Evolutionary conservation across 2,329 filamentous ascomycete genomes (phyloP), one percentile per base, ranked within the genome.

Genomic region (Sporothrix pseudoabietina): DNA sequence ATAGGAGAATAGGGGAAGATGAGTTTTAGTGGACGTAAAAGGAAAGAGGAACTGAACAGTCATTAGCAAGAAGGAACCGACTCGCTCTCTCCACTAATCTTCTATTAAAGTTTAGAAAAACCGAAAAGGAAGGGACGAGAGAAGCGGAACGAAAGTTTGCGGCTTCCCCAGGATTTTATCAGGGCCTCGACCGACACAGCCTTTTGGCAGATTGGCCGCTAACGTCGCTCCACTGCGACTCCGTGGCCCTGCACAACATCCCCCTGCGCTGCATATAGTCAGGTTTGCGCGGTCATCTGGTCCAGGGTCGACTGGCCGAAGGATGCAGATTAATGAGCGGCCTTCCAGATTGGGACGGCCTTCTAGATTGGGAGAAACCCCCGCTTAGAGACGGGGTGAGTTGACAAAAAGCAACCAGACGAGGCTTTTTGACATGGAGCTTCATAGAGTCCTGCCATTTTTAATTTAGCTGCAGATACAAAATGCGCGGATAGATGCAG

Each of bases 281-380:
- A 30, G 63, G 32, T 30, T 39, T 9, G 16, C 6, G 9, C 26
- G 52, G 22, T 52, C 63, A n/a, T 68, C 14, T 65, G 61, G 44
- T 22, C 61, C n/a, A 44, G 61, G 57, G 19, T 61, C 39, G 35
- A 44, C 61, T 44, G 61, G 30, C 55, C 30, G 54, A 59, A 32
- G 12, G 63, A 68, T 35, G 22, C 41, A 44, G 41, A 44, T 44
- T 44, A 6, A 16, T 49, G 44, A 6, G n/a, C 12, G 22, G 19
- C 41, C n/a, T 52, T 49, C 44, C 65, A n/a, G 26, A 44, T 68
- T 68, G 26, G 63, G 14, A 35, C 12, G 22, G 19, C 41, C n/a
- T 52, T 49, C 44, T 44, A n/a, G 26, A 44, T 68, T 68, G 26
- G 65, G 65, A 49, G 44, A 68, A 32, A 68, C 26, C 65, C 44